These are phyloP conservation scores for Phyllosticta citriasiana DNA, from an alignment of 2,329 filamentous ascomycete species.

Conservation along the genomic window DNA sequence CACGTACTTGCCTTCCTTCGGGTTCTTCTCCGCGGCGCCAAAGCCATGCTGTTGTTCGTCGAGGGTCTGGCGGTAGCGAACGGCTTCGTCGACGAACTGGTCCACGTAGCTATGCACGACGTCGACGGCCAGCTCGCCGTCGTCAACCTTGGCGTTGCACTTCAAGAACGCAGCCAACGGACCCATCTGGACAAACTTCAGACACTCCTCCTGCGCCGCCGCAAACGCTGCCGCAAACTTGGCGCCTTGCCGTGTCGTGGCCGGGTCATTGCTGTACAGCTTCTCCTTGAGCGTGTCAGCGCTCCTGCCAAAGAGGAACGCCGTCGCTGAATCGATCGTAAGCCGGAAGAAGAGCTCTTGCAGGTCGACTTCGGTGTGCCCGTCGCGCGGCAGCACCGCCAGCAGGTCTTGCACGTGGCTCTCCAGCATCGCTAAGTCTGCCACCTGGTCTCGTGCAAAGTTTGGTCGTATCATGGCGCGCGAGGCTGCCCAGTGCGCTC, in stretches of 20 bases:
- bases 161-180: slow-evolving; percentile 14
- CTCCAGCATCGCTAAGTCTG: slow-evolving; percentile 17
- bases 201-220: slow-evolving; percentile 28
- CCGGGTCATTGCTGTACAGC: slow-evolving; percentile 6
- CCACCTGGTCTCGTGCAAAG: slow-evolving; percentile 19
- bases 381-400: slow-evolving; percentile 16
- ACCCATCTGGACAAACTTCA: slow-evolving; percentile 27
- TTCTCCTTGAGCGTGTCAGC: slow-evolving; percentile 23
- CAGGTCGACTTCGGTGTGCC: slow-evolving; percentile 30
- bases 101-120: slow-evolving; percentile 31
- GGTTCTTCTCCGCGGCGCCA: background rate
- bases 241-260: slow-evolving; percentile 12
- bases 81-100: slow-evolving; percentile 36
- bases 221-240: slow-evolving; percentile 36
- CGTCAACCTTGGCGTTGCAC: background rate
- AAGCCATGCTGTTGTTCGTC: slow-evolving; percentile 15
- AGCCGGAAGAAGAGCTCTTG: slow-evolving; percentile 29
- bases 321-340: slow-evolving; percentile 39
- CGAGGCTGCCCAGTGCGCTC: slow-evolving; percentile 23
- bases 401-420: slow-evolving; percentile 17
- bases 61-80: slow-evolving; percentile 16
- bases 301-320: slow-evolving; percentile 39
- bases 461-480: slow-evolving; percentile 21
- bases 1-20: slow-evolving; percentile 29
- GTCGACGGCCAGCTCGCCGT: slow-evolving; percentile 3